Evolutionary conservation across 2,329 filamentous ascomycete genomes (phyloP).

Genomic region (Fusarium vanettenii): DNA sequence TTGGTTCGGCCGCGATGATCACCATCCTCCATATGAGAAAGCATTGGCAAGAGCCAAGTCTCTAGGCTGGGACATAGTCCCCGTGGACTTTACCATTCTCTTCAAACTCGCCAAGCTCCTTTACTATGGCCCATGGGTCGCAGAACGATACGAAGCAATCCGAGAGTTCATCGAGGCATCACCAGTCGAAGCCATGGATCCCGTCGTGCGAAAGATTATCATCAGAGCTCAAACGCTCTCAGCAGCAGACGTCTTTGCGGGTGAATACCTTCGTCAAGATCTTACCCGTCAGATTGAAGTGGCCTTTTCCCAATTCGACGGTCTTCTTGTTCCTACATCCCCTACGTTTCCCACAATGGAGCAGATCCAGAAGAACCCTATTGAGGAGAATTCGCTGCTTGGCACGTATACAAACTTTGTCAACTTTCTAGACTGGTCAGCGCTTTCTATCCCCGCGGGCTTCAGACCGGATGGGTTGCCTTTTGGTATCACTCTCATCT

Average conservation of each 20-base stretch:
- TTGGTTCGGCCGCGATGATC: conserved; percentile 49
- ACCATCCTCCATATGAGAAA: conserved; percentile 57
- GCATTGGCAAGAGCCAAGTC: conserved; percentile 51
- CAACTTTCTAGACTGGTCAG: conserved; percentile 69
- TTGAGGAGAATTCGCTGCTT: conserved; percentile 64
- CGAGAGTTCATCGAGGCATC: conserved; percentile 55
- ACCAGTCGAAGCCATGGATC: conserved; percentile 47
- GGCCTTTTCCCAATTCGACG: conserved; percentile 56
- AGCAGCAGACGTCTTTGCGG: conserved; percentile 59
- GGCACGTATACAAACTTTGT: conserved; percentile 70
- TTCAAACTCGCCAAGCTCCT: conserved; percentile 64
- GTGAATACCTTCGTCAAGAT: conserved; percentile 50
- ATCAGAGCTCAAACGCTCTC: conserved; percentile 54
- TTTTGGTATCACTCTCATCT: conserved; percentile 53
- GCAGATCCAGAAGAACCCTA: conserved; percentile 62
- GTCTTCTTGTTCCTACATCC: conserved; percentile 67
- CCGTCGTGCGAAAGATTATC: conserved; percentile 50
- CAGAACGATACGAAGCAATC: conserved; percentile 66
- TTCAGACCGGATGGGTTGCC: conserved; percentile 50
- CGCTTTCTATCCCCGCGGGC: conserved; percentile 64
- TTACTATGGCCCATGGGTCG: conserved; percentile 68
- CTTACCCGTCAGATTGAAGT: conserved; percentile 56
- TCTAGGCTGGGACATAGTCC: conserved; percentile 55
- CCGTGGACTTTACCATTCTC: conserved; percentile 61
- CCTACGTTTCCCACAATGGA: conserved; percentile 64